Evolutionary conservation across 2,329 filamentous ascomycete species (phyloP).

Genomic region (Fusarium cicatricum): DNA sequence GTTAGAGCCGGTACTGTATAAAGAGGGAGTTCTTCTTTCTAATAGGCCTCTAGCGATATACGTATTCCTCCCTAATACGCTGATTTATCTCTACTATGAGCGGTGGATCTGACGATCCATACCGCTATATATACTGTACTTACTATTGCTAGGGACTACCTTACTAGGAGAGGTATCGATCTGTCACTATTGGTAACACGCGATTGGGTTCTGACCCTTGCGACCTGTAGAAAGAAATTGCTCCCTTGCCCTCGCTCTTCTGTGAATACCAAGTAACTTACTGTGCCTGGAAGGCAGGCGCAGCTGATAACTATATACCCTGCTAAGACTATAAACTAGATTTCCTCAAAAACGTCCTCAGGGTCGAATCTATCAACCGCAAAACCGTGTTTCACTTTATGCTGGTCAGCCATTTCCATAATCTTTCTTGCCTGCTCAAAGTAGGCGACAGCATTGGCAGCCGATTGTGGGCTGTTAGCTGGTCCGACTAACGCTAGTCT

Average conservation of each 20-base stretch:
- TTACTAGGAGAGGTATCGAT: no score
- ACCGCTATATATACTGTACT: no score
- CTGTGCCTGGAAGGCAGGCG: conserved; percentile 4
- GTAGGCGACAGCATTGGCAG: background rate
- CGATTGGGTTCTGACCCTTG: no score
- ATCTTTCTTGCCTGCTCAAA: background rate
- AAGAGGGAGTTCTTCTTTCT: no score
- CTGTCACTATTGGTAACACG: no score
- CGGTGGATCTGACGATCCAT: no score
- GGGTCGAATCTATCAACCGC: background rate
- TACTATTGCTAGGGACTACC: no score
- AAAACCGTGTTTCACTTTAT: background rate
- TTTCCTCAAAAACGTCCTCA: conserved; percentile 2
- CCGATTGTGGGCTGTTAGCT: background rate
- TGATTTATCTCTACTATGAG: no score
- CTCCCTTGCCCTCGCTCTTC: background rate
- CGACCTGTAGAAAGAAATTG: conserved; percentile 7
- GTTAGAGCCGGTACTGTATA: no score
- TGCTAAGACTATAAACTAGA: conserved; percentile 2
- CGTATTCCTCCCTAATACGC: no score
- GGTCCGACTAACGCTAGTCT: background rate
- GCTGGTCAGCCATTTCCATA: background rate
- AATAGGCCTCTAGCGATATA: no score
- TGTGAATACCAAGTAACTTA: background rate
- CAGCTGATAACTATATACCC: background rate